phyloP scores from a whole-genome alignment of 164 flowering plant genomes.

The Warburgia ugandensis region DNA sequence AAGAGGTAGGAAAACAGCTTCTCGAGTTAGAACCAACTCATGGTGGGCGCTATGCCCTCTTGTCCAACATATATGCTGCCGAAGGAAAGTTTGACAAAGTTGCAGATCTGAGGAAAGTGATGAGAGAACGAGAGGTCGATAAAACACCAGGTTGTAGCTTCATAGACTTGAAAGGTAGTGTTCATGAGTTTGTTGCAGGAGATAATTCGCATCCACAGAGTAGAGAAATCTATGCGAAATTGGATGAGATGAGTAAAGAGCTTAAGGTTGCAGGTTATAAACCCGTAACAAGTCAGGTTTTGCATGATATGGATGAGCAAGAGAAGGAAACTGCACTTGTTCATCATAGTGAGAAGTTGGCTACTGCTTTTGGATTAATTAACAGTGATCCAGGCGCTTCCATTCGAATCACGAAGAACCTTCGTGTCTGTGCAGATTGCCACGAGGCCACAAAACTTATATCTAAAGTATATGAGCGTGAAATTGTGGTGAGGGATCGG shows the following conservation, averaged over 20 bases:
- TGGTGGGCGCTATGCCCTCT: constrained; percentile 16
- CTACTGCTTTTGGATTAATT: constrained; percentile 24
- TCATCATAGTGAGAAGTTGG: constrained; percentile 22
- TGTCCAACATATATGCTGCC: constrained; percentile 16
- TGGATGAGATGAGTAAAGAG: constrained; percentile 11
- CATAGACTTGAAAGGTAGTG: constrained; percentile 12
- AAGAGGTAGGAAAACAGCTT: constrained; percentile 11
- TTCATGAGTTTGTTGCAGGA: constrained; percentile 22
- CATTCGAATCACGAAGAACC: constrained; percentile 25
- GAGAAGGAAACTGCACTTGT: constrained; percentile 21
- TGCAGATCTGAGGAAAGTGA: constrained; percentile 12
- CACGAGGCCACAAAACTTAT: constrained; percentile 17
- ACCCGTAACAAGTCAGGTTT: constrained; percentile 11
- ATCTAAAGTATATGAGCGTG: constrained; percentile 14
- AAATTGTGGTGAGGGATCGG: constrained; percentile 19
- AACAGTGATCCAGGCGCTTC: constrained; percentile 14
- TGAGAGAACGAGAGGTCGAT: constrained; percentile 11
- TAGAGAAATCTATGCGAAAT: constrained; percentile 11
- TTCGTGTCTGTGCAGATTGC: constrained; percentile 22
- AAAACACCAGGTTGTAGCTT: constrained; percentile 21
- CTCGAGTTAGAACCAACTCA: constrained; percentile 12
- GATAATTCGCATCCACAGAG: constrained; percentile 15
- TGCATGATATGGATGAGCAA: constrained; percentile 23
- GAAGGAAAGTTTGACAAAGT: constrained; percentile 17
- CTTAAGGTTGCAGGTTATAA: constrained; percentile 15